phyloP scores from a whole-genome alignment of 768 basidiomycete species.

The Plicaturopsis crispa region DNA sequence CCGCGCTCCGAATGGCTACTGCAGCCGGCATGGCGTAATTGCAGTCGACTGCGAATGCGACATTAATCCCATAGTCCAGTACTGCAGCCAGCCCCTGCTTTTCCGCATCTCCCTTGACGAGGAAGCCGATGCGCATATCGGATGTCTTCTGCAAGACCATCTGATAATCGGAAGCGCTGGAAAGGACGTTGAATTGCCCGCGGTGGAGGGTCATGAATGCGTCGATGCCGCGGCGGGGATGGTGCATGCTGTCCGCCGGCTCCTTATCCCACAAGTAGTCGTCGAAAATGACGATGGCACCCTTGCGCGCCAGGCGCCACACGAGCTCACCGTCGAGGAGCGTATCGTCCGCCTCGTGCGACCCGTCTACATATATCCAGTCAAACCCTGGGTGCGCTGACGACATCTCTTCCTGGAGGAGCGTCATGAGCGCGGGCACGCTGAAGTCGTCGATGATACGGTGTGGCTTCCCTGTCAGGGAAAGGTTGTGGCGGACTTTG shows the following conservation, averaged over 20 bases:
- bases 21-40: conserved; percentile 40
- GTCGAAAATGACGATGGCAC: conserved; percentile 48
- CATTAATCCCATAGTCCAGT: conserved; percentile 39
- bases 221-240: conserved; percentile 50
- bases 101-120: conserved; percentile 16
- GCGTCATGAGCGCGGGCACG: conserved; percentile 37
- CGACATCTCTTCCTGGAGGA: conserved; percentile 38
- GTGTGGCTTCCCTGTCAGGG: conserved; percentile 32
- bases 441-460: conserved; percentile 47
- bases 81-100: conserved; percentile 8
- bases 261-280: conserved; percentile 49
- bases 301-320: conserved; percentile 46
- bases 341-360: conserved; percentile 53
- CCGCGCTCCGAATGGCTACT: conserved; percentile 36
- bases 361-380: conserved; percentile 55
- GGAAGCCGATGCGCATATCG: conserved; percentile 49
- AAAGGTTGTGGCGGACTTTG: conserved; percentile 40
- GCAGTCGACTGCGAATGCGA: conserved; percentile 36
- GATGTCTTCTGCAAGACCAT: conserved; percentile 42
- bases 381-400: conserved; percentile 36
- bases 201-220: conserved; percentile 43
- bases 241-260: conserved; percentile 38
- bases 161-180: conserved; percentile 33
- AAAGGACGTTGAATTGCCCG: conserved; percentile 38
- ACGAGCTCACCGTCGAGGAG: conserved; percentile 53